Base-by-base conservation (phyloP, 129 eudicot genomes). In the Gnaphalium uliginosum region DNA sequence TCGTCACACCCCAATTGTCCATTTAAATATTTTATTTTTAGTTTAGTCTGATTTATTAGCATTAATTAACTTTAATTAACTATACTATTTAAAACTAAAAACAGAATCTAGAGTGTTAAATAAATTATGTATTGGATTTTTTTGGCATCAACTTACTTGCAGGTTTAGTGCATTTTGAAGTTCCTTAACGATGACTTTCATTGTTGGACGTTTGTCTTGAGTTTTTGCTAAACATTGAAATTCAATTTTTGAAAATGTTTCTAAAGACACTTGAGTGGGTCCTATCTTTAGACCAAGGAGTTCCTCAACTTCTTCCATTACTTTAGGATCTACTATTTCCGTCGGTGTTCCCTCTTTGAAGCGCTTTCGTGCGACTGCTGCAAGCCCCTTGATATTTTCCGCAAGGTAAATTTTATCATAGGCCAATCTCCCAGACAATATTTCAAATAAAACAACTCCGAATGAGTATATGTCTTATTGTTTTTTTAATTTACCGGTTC, bases 401-500 rank as follows among this genome's bases (percentile, higher is more conserved):
- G 0, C 59, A 6, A 23, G 4, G 25, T 69, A 69, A 48, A 48
- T 13, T 11, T 0, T 2, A 15, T 69, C 61, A 15, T 14, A 69
- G 15, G 74, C 61, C 74, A 69, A 24, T 50, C 5, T 48, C 8
- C 74, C 74, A 17, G 61, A 69, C 26, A 69, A 29, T 19, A 43
- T 68, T 30, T 68, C 72, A 41, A 68, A 68, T 5, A 35, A 35
- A 6, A 35, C 43, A 35, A 35, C 43, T 25, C 74, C 74, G 1
- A 48, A 69, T 6, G 74, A 69, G 24, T 69, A 69, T 2, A 69
- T 46, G 13, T 69, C 74, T 0, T 61, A 69, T 69, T 26, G 39
- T 48, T 24, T 46, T 69, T 26, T 27, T 22, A 43, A 69, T 2
- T 15, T 69, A 4, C 22, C 23, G 7, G 73, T 23, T 1, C 14